phyloP scores from a whole-genome alignment of 495 filamentous ascomycete genomes.

The Bombardia bombarda region DNA sequence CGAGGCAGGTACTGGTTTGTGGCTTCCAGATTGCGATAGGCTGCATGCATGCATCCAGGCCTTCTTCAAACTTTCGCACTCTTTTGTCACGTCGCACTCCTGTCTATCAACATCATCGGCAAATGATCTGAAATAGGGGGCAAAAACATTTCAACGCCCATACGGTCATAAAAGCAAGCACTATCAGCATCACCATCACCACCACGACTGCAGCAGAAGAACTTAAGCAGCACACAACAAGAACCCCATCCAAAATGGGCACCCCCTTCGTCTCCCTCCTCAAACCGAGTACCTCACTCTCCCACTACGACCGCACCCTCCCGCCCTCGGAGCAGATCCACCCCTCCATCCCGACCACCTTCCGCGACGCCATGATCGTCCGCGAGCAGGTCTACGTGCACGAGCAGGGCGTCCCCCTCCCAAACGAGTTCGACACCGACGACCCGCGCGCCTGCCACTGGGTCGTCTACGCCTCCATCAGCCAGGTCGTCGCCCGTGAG shows the following conservation, averaged over 20 bases:
- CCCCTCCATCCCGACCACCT: constrained; percentile 45
- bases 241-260: constrained; percentile 4
- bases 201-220: background rate
- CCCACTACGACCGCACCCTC: constrained; percentile 5
- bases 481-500: constrained; percentile 26
- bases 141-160: too few relatives aligned
- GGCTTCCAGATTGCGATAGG: too few relatives aligned
- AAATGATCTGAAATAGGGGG: too few relatives aligned
- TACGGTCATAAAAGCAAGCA: too few relatives aligned
- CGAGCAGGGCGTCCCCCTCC: constrained; percentile 62
- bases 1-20: too few relatives aligned
- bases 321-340: constrained; percentile 3
- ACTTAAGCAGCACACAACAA: background rate
- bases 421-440: constrained; percentile 70
- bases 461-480: constrained; percentile 59
- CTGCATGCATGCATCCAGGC: too few relatives aligned
- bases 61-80: too few relatives aligned
- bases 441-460: constrained; percentile 75
- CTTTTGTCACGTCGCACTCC: too few relatives aligned
- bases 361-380: constrained; percentile 71
- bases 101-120: too few relatives aligned
- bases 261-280: constrained; percentile 44
- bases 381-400: constrained; percentile 68
- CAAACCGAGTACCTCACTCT: constrained; percentile 25
- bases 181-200: background rate